phyloP scores from a whole-genome alignment of 192 early-diverging fungal genomes.

The Coemansia sp. region DNA sequence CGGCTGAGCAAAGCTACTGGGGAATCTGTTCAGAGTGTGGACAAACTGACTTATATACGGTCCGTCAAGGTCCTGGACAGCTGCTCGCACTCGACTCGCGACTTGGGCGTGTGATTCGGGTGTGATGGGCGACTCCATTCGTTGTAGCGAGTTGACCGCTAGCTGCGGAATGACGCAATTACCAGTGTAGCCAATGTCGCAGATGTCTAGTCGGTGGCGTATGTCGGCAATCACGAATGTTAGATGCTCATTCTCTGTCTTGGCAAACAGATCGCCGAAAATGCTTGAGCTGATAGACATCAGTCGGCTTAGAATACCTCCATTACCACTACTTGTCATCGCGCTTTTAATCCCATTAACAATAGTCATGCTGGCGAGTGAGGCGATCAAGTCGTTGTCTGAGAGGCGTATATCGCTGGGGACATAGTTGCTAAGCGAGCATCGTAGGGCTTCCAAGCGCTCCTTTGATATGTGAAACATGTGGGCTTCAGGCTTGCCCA shows the following conservation, averaged over 20 bases:
- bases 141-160: background rate
- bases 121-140: background rate
- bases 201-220: background rate
- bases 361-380: background rate
- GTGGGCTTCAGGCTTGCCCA: conserved; percentile 7
- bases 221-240: background rate
- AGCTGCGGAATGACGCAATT: background rate
- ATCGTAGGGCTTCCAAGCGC: background rate
- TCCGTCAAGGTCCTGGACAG: background rate
- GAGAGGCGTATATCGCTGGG: background rate
- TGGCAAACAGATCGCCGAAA: background rate
- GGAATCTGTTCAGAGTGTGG: background rate
- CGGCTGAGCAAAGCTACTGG: conserved; percentile 7
- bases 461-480: conserved; percentile 18
- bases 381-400: background rate
- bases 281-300: background rate
- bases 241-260: background rate
- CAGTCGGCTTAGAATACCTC: background rate
- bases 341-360: background rate
- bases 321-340: background rate
- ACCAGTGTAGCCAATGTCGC: background rate
- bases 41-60: conserved; percentile 6
- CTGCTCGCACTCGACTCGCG: background rate
- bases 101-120: background rate
- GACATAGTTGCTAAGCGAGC: background rate